Evolutionary conservation across 31 red algal species (phyloP), one percentile per base, ranked within the genome.

Genomic region (Endocladia muricata): DNA sequence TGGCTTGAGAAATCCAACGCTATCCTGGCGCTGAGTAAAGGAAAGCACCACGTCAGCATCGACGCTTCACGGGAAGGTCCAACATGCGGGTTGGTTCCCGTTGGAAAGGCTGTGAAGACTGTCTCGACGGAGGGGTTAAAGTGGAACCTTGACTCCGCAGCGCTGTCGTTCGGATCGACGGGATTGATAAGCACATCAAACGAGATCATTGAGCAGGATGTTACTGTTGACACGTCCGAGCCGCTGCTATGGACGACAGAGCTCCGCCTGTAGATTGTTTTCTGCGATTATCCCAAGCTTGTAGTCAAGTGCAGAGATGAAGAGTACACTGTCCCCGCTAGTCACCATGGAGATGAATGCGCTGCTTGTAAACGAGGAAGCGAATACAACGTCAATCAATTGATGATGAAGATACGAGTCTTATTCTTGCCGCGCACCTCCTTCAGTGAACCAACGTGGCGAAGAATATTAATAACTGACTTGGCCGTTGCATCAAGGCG

Each of bases 111-210:
- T 33, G 84, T 79, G n/a, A 40, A 55, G 2, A 33, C 49, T 19
- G 83, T 92, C 13, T 74, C 70, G 3, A 92, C 94, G 2, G 52
- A 77, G 41, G 94, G 94, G 0, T 55, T 97, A 38, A 75, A 81
- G 33, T 97, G 94, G 94, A 91, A 97, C 47, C 55, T 97, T 44
- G 52, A 84, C 36, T 74, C 57, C 22, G 30, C 68, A 41, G 37
- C 54, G n/a, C 49, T 89, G 9, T 41, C 68, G 1, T 82, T 86
- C 48, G 88, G 83, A 11, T 32, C 38, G 34, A 68, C 74, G 41
- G 83, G 87, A 5, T 65, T 91, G 25, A 68, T 91, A 8, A 89
- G 84, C 55, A 91, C 84, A 13, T 92, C 88, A 15, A 97, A 97
- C 48, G 67, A 81, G 34, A 73, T 89, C 34, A 41, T 77, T 1